These are phyloP conservation scores for Pontederia paniculata DNA, from an alignment of 176 grass and related monocot genomes.

Conservation along the genomic window DNA sequence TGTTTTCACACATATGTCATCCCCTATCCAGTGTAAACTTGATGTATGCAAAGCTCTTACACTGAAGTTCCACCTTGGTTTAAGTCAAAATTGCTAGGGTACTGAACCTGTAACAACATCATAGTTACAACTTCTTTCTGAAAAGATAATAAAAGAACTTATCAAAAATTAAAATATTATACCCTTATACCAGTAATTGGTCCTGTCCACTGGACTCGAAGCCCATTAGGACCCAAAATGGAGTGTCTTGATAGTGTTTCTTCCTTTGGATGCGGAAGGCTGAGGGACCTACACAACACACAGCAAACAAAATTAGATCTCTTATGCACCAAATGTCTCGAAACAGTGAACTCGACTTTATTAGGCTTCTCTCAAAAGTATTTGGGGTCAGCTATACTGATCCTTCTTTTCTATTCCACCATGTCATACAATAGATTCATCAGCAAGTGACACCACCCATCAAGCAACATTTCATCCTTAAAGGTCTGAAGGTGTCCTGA, in stretches of 20 bases:
- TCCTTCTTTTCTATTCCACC: no score
- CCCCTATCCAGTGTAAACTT: not conserved
- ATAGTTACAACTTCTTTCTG: constrained; percentile 17
- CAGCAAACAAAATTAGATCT: constrained; percentile 1
- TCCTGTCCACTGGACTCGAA: constrained; percentile 48
- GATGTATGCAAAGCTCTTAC: constrained; percentile 30
- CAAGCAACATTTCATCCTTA: no score
- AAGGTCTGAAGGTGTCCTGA: no score
- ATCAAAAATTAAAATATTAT: constrained; percentile 28
- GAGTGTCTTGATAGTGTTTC: constrained; percentile 97
- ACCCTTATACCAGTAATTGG: constrained; percentile 76
- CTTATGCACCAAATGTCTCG: not conserved
- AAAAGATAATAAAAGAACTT: constrained; percentile 17
- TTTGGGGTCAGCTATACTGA: no score
- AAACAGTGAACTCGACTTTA: no score
- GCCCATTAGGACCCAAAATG: constrained; percentile 95
- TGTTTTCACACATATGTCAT: not conserved
- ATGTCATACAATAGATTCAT: no score
- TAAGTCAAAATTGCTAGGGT: constrained; percentile 77
- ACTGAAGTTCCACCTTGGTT: constrained; percentile 50
- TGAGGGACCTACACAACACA: constrained; percentile 55
- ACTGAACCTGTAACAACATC: constrained; percentile 73
- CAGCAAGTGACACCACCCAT: no score
- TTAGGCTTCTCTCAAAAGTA: no score
- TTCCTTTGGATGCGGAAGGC: constrained; percentile 74